These are phyloP conservation scores for Meyerozyma carpophila DNA, from an alignment of 1,139 yeast genomes.

Conservation along the genomic window DNA sequence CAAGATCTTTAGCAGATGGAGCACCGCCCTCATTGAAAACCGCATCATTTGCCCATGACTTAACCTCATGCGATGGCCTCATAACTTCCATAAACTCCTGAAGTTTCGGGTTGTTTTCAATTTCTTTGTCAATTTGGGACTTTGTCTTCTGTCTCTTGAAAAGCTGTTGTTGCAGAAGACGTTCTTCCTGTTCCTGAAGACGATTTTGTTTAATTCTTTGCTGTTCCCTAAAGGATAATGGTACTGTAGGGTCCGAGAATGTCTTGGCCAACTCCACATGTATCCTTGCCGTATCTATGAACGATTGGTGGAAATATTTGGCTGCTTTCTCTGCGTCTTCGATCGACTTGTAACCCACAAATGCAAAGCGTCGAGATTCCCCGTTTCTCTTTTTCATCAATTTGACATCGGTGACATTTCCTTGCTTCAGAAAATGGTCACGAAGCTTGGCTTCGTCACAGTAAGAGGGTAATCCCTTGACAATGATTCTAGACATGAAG, in stretches of 20 bases:
- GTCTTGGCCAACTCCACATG: conserved; percentile 81
- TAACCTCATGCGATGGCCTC: conserved; percentile 62
- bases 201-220: conserved; percentile 51
- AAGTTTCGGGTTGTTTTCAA: conserved; percentile 61
- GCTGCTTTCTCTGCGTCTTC: conserved; percentile 79
- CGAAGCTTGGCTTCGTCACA: conserved; percentile 70
- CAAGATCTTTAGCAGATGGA: conserved; percentile 39
- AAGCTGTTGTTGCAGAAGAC: conserved; percentile 39
- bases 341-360: conserved; percentile 72
- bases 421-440: conserved; percentile 60
- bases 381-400: conserved; percentile 78
- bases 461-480: conserved; percentile 86
- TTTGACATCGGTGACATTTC: conserved; percentile 80
- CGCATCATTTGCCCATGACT: conserved; percentile 76
- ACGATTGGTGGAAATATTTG: conserved; percentile 67
- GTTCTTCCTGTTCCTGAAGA: conserved; percentile 50
- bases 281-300: conserved; percentile 75
- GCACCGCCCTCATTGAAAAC: conserved; percentile 50
- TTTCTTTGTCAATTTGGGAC: conserved; percentile 48
- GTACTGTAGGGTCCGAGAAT: conserved; percentile 76
- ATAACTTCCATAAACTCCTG: conserved; percentile 79
- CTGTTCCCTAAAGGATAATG: conserved; percentile 66
- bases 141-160: conserved; percentile 20
- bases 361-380: conserved; percentile 88
- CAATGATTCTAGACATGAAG: conserved; percentile 84